Evolutionary conservation across 768 basidiomycete species (phyloP).

Genomic region (Naganishia friedmannii): DNA sequence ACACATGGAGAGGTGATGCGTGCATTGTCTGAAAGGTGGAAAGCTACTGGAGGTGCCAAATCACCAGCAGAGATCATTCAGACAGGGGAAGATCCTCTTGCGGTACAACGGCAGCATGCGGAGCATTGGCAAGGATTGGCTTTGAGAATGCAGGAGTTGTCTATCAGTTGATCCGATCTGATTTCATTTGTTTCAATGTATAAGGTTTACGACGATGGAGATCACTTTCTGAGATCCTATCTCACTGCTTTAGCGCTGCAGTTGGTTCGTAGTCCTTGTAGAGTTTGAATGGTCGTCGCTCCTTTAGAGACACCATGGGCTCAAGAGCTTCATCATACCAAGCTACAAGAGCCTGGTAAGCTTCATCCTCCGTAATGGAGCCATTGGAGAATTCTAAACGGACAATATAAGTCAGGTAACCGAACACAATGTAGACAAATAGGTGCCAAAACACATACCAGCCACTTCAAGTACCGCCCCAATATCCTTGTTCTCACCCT

Average conservation of each 20-base stretch:
- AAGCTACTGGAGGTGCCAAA: constrained; percentile 24
- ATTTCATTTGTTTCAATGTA: background rate
- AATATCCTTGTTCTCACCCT: constrained; percentile 23
- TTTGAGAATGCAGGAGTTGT: constrained; percentile 2
- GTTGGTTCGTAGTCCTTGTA: constrained; percentile 32
- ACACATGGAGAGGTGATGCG: constrained; percentile 29
- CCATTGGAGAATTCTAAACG: constrained; percentile 29
- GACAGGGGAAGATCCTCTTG: constrained; percentile 16
- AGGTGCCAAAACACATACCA: constrained; percentile 12
- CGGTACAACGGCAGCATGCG: constrained; percentile 3
- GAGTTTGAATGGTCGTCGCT: constrained; percentile 25
- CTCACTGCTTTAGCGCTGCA: constrained; percentile 27
- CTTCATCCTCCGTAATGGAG: background rate
- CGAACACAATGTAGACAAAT: no score
- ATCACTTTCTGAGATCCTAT: no score
- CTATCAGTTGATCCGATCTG: background rate
- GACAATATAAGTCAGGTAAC: background rate
- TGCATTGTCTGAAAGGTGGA: constrained; percentile 24
- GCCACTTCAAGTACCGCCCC: constrained; percentile 18
- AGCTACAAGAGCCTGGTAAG: constrained; percentile 4
- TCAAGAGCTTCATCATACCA: constrained; percentile 30
- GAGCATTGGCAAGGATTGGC: constrained; percentile 22
- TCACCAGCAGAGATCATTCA: constrained; percentile 8
- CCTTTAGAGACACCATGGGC: constrained; percentile 16
- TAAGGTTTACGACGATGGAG: constrained; percentile 4